Percentiles rank a stretch among this genome's conserved stretches.
These are phyloP conservation scores for Lodderomyces beijingensis DNA, from an alignment of 1,139 yeast genomes.

Conservation along the genomic window DNA sequence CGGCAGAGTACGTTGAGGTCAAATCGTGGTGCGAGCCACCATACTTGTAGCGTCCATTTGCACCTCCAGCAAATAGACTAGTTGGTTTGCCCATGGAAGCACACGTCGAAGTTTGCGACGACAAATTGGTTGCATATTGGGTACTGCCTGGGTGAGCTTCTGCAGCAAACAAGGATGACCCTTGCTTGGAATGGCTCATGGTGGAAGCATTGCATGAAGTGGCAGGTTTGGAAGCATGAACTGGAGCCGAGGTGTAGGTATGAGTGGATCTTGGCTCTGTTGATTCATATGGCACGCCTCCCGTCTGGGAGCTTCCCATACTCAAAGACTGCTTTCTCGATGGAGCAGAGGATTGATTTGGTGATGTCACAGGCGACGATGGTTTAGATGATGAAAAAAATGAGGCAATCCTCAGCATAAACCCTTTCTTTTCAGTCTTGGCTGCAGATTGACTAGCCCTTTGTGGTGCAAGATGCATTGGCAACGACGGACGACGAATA, in stretches of 20 bases:
- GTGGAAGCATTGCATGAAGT: neutral
- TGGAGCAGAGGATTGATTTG: slow-evolving; percentile 1
- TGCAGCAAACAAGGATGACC: neutral
- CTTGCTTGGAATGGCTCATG: neutral
- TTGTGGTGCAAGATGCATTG: neutral
- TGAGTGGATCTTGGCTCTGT: no score
- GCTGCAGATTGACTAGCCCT: neutral
- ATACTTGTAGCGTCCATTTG: slow-evolving; percentile 10
- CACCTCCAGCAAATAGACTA: slow-evolving; percentile 6
- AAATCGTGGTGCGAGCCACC: slow-evolving; percentile 17
- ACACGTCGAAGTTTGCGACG: slow-evolving; percentile 5
- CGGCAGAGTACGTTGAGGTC: slow-evolving; percentile 26
- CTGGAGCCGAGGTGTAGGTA: no score
- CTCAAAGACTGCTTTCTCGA: slow-evolving; percentile 1
- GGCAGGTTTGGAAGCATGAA: neutral
- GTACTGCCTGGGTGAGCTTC: slow-evolving; percentile 3
- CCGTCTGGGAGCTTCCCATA: no score
- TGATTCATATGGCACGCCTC: no score
- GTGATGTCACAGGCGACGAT: slow-evolving; percentile 2
- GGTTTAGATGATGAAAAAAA: slow-evolving; percentile 5
- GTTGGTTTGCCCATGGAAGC: slow-evolving; percentile 4
- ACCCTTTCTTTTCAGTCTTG: slow-evolving; percentile 2
- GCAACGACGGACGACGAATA: slow-evolving; percentile 1
- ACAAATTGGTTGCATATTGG: slow-evolving; percentile 5
- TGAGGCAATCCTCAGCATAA: slow-evolving; percentile 2